phyloP scores from a whole-genome alignment of 169 alveolate genomes.

The Cryptosporidium bovis region DNA sequence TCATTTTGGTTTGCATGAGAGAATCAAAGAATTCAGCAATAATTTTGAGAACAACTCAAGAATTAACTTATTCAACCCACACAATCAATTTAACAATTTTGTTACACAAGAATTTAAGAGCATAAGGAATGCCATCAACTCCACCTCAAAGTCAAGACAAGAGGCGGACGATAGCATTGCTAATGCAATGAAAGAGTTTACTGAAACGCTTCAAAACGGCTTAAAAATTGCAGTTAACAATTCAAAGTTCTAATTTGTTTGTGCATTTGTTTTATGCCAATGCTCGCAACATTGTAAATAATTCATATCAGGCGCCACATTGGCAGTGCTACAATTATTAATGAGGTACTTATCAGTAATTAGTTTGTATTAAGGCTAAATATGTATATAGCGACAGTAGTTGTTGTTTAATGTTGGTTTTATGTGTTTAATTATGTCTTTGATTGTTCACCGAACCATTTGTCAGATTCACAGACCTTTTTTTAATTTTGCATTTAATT shows the following conservation, averaged over 20 bases:
- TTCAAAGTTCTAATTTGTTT: slow-evolving; percentile 11
- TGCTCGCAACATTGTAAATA: too few species aligned
- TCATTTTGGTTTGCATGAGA: slow-evolving; percentile 10
- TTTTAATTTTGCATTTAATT: too few species aligned
- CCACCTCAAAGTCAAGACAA: slow-evolving; percentile 56
- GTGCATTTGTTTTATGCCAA: background rate
- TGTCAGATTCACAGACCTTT: too few species aligned
- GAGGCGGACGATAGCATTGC: slow-evolving; percentile 71
- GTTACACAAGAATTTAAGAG: slow-evolving; percentile 57
- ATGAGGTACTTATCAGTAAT: too few species aligned
- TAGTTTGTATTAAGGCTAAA: too few species aligned
- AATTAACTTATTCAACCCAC: slow-evolving; percentile 39
- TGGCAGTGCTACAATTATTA: too few species aligned
- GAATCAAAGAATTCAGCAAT: slow-evolving; percentile 33
- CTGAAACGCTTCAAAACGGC: slow-evolving; percentile 70
- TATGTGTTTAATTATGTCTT: too few species aligned
- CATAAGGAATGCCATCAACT: slow-evolving; percentile 36
- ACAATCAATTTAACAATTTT: slow-evolving; percentile 60
- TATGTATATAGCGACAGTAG: too few species aligned
- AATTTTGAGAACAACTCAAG: slow-evolving; percentile 60
- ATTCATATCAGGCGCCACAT: too few species aligned
- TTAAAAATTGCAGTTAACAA: slow-evolving; percentile 62
- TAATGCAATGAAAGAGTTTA: slow-evolving; percentile 66
- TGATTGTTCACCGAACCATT: too few species aligned
- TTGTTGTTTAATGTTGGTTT: too few species aligned